Evolutionary conservation across 1,284 basidiomycete species (phyloP), one percentile per base, ranked within the genome.

Genomic region (Heterobasidion occidentale): DNA sequence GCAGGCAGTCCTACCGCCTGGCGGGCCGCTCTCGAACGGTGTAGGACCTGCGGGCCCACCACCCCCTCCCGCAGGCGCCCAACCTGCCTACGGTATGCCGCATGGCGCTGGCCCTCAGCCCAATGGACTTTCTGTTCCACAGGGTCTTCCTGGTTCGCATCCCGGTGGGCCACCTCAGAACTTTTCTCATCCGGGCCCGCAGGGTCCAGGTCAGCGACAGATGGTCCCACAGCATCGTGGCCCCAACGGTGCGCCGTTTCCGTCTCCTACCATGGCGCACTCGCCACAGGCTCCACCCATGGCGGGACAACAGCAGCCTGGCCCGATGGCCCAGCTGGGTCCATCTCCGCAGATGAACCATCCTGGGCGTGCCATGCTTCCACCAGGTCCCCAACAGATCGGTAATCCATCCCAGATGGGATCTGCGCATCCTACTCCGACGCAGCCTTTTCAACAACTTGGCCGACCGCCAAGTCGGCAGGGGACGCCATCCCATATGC

Each of bases 381-480:
- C 83, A 0, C 80, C 79, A 50, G 70, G 69, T 4, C 69, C 64
- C 9, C 71, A 71, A 48, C 71, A 64, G 8, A 44, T 68, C 70
- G 62, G 63, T 9, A 71, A 67, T 17, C 52, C 67, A 1, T 62
- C 62, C 15, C 56, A 55, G 51, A 59, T 71, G 56, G 71, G 69
- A 9, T 63, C 61, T n/a, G 63, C 68, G 57, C 73, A 74, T 42
- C 72, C 74, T 19, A 68, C 70, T 6, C 75, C 78, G 11, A 77
- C 75, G 34, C 66, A 67, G 6, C 60, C 63, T 4, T 73, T 70
- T 54, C 72, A 71, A 15, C 71, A 72, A 53, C 60, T 66, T n/a
- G 76, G 72, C 2, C 71, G 80, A 51, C 78, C 84, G 9, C 78
- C 80, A 9, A 85, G 83, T 63, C 74, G 83, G 53, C 75, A 82